A percentile compares a stretch with the other conserved stretches of the same genome.
Conservation (phyloP, 257 asterid species). For the Nicotiana attenuata region DNA sequence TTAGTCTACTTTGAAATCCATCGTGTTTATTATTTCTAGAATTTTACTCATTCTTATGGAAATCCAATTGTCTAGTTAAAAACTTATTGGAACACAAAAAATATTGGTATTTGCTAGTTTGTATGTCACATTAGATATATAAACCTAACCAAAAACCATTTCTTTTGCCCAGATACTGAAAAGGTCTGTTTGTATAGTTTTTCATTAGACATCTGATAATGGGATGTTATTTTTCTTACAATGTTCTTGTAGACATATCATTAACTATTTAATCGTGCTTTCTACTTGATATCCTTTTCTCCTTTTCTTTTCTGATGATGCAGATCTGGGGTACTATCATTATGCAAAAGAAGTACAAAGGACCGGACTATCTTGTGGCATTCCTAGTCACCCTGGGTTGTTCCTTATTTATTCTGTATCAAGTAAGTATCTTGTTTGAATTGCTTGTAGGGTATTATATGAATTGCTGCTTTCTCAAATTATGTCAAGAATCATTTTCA, state of each 20-base stretch:
- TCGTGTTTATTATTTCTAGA: neutral
- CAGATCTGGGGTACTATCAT: conserved; percentile 97
- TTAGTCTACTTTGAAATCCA: neutral
- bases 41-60: neutral
- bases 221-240: neutral
- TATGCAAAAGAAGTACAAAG: conserved; percentile 91
- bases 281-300: conserved; percentile 5
- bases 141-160: neutral
- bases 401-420: conserved; percentile 83
- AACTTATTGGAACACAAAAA: neutral
- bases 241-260: neutral
- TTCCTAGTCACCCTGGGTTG: conserved; percentile 83
- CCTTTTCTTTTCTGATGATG: conserved; percentile 26
- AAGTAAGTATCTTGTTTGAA: conserved; percentile 37
- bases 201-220: neutral
- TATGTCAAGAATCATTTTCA: neutral
- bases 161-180: neutral
- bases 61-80: neutral
- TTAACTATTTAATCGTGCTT: neutral
- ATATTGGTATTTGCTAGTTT: neutral
- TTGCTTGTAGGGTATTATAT: neutral
- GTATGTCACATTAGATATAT: neutral
- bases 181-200: neutral
- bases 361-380: conserved; percentile 73
- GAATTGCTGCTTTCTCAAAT: neutral